Conservation (phyloP, 306 rosid genomes). For the Acacia melanoxylon region DNA sequence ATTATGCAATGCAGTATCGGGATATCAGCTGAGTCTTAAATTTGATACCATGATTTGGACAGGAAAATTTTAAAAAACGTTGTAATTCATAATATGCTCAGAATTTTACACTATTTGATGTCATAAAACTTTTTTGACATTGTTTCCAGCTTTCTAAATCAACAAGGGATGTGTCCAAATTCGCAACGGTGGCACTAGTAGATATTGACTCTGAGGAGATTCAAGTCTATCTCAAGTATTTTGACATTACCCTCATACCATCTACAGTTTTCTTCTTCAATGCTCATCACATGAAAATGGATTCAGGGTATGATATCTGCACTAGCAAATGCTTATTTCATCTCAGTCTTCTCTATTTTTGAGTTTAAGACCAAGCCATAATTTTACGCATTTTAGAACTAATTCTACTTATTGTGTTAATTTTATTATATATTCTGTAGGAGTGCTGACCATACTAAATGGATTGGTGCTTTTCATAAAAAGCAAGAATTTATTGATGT, state of each 20-base stretch:
- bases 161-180: constrained; percentile 79
- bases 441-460: constrained; percentile 61
- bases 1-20: neutral
- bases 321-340: neutral
- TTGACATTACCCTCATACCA: constrained; percentile 77
- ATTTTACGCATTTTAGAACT: neutral
- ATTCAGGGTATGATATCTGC: constrained; percentile 58
- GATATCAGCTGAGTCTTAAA: neutral
- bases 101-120: neutral
- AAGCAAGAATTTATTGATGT: constrained; percentile 60
- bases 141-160: constrained; percentile 69
- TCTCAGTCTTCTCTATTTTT: neutral
- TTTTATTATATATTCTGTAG: constrained; percentile 25
- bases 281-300: constrained; percentile 99
- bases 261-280: constrained; percentile 89
- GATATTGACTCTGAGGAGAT: constrained; percentile 76
- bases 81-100: neutral
- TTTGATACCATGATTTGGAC: neutral
- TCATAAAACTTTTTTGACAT: neutral
- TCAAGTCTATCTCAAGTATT: constrained; percentile 73
- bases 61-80: neutral
- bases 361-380: neutral
- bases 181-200: constrained; percentile 72
- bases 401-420: neutral
- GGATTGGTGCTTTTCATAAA: constrained; percentile 55